Conservation (phyloP, 75 land plant species). For the Pinus tabuliformis region DNA sequence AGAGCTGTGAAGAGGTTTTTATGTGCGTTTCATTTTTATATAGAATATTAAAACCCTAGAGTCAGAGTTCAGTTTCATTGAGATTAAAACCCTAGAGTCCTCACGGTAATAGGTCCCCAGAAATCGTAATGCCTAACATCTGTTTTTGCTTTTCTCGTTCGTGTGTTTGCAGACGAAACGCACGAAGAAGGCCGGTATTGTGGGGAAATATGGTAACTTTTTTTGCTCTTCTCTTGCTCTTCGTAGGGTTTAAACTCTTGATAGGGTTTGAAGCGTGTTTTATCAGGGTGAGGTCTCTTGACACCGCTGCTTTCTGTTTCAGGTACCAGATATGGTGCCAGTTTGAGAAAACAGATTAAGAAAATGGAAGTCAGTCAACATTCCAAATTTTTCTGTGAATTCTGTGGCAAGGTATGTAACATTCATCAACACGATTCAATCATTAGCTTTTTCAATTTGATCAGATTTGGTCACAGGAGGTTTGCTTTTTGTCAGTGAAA, state of each 20-base stretch:
- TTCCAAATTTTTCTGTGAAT: constrained; percentile 54
- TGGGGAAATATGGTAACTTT: constrained; percentile 53
- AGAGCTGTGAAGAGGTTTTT: too few species aligned
- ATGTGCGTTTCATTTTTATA: too few species aligned
- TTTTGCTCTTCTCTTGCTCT: too few species aligned
- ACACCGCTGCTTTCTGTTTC: background rate
- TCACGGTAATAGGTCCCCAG: too few species aligned
- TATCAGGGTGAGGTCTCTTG: too few species aligned
- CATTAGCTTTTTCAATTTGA: background rate
- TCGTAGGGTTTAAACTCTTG: too few species aligned
- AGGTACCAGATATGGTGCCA: constrained; percentile 62
- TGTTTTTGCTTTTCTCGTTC: too few species aligned
- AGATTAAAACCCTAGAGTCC: too few species aligned
- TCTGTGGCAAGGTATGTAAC: constrained; percentile 46
- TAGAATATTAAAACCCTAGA: too few species aligned
- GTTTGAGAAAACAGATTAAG: constrained; percentile 55
- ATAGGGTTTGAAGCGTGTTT: too few species aligned
- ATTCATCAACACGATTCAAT: background rate
- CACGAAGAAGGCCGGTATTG: constrained; percentile 46
- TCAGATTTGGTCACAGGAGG: background rate
- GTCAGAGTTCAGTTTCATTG: too few species aligned
- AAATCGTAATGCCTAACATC: too few species aligned
- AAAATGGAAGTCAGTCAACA: constrained; percentile 60
- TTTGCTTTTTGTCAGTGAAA: background rate
- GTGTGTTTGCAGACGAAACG: constrained; percentile 20